These are phyloP conservation scores for Neurospora terricola DNA, from an alignment of 495 filamentous ascomycete genomes.

Conservation along the genomic window DNA sequence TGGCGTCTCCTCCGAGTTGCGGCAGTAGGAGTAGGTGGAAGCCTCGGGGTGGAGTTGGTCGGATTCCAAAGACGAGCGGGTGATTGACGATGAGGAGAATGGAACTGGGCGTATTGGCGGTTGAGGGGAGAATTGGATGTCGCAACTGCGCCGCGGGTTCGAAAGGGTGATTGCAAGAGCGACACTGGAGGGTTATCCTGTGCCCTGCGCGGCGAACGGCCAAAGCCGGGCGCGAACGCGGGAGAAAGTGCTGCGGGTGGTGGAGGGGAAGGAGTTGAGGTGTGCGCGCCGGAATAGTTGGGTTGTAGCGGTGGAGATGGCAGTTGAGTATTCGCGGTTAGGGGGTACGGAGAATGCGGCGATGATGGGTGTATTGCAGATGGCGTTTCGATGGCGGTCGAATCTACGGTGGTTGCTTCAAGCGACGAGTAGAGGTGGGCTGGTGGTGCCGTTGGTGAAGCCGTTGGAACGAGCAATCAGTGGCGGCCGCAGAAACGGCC, in stretches of 20 bases:
- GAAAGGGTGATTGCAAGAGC: conserved; percentile 35
- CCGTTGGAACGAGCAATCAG: conserved; percentile 32
- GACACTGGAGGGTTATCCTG: conserved; percentile 24
- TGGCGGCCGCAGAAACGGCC: conserved; percentile 35
- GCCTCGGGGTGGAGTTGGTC: conserved; percentile 50
- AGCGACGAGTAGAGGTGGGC: conserved; percentile 14
- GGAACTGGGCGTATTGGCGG: conserved; percentile 5
- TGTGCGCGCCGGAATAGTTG: conserved; percentile 18
- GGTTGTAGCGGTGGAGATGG: conserved; percentile 28
- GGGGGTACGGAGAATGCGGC: background rate
- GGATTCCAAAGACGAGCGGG: conserved; percentile 54
- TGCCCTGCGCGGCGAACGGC: conserved; percentile 27
- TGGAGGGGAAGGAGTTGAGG: conserved; percentile 11
- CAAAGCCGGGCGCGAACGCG: conserved; percentile 5
- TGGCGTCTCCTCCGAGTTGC: conserved; percentile 22
- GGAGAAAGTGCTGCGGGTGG: conserved; percentile 13
- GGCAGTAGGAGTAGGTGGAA: conserved; percentile 17
- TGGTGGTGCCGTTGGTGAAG: conserved; percentile 31
- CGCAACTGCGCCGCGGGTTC: conserved; percentile 25
- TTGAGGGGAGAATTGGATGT: conserved; percentile 7
- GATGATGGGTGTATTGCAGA: background rate
- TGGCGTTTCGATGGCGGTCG: conserved; percentile 3
- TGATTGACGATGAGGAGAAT: conserved; percentile 23
- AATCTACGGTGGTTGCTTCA: conserved; percentile 30
- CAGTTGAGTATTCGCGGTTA: conserved; percentile 21